phyloP scores from a whole-genome alignment of 2,329 filamentous ascomycete genomes.

The Fusarium sacchari region DNA sequence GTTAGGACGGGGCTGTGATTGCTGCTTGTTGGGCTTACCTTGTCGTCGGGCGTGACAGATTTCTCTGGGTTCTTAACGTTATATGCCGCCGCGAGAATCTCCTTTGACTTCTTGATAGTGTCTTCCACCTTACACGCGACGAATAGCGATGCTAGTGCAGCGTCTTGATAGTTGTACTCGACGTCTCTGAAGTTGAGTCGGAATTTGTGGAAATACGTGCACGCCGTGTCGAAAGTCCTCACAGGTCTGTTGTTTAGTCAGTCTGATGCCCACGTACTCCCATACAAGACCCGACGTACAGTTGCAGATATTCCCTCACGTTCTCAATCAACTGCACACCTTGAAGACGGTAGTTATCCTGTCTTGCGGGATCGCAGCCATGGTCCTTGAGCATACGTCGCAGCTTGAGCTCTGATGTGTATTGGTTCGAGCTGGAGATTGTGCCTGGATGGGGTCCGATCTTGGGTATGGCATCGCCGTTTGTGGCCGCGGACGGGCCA shows the following conservation, averaged over 20 bases:
- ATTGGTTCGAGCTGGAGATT: constrained; percentile 69
- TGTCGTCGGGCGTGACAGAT: constrained; percentile 82
- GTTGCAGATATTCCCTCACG: constrained; percentile 78
- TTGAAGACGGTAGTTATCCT: constrained; percentile 83
- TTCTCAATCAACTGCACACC: constrained; percentile 91
- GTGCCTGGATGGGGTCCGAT: constrained; percentile 59
- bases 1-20: background rate
- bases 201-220: constrained; percentile 93
- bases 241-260: constrained; percentile 70
- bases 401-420: constrained; percentile 83
- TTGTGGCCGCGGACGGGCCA: constrained; percentile 16
- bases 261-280: background rate
- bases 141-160: constrained; percentile 87
- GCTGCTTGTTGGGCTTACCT: constrained; percentile 60
- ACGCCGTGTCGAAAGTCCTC: constrained; percentile 90
- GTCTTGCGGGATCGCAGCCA: constrained; percentile 78
- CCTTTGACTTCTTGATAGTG: constrained; percentile 94
- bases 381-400: constrained; percentile 76
- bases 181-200: constrained; percentile 84
- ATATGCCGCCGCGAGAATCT: constrained; percentile 90
- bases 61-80: constrained; percentile 79
- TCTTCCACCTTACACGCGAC: constrained; percentile 98
- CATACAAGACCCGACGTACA: constrained; percentile 60
- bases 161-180: constrained; percentile 88
- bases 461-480: constrained; percentile 36